These are phyloP conservation scores for Erythrophleum ivorense DNA, from an alignment of 331 rosid species.

Conservation along the genomic window DNA sequence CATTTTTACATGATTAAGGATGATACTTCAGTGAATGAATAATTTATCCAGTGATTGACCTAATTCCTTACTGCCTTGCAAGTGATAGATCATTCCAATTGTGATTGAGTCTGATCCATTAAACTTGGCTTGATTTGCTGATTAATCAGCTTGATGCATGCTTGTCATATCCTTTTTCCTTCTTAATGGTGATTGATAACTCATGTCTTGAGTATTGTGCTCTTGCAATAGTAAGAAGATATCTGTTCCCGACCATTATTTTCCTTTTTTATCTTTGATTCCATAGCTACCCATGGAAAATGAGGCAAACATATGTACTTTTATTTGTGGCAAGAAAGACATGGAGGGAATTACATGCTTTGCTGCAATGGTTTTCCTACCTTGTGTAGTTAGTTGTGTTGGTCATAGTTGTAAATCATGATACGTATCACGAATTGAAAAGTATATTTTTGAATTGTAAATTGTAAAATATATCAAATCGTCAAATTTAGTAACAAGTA, in stretches of 20 bases:
- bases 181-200: neutral
- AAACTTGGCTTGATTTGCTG: conserved; percentile 22
- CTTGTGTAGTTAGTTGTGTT: neutral
- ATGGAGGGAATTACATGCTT: neutral
- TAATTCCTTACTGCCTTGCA: conserved; percentile 10
- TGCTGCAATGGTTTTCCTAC: neutral
- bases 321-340: neutral
- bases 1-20: conserved; percentile 13
- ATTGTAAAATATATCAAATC: too few relatives aligned
- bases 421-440: too few relatives aligned
- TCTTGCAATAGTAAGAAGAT: conserved; percentile 19
- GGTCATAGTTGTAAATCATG: neutral
- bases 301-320: neutral
- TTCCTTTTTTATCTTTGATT: neutral
- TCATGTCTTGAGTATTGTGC: neutral
- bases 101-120: neutral
- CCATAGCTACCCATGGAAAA: neutral
- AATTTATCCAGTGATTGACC: neutral
- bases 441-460: too few relatives aligned
- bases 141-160: conserved; percentile 6
- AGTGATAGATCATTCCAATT: conserved; percentile 9
- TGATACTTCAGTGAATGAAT: neutral
- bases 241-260: neutral
- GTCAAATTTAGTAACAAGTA: too few relatives aligned
- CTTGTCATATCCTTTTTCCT: conserved; percentile 1